These are phyloP conservation scores for Sarocladium kiliense DNA, from an alignment of 2,329 filamentous ascomycete genomes.

Conservation along the genomic window DNA sequence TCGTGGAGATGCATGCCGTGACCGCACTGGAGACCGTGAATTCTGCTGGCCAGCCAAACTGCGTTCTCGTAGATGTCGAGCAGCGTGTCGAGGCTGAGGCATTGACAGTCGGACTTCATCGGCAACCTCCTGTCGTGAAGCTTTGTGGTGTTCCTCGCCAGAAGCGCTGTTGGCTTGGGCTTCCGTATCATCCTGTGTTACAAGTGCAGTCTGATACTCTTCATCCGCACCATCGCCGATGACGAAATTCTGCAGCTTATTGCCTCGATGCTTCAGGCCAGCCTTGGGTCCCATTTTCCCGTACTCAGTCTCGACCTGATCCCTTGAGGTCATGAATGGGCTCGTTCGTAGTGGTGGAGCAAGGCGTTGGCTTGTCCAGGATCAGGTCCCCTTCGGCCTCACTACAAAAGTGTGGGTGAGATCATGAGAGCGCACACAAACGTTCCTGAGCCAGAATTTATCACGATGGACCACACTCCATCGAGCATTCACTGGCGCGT, in stretches of 20 bases:
- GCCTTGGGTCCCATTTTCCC: not conserved
- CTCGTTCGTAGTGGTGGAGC: not conserved
- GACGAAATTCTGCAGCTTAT: constrained; percentile 5
- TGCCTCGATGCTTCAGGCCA: not conserved
- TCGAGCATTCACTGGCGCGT: no score
- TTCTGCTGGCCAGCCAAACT: not conserved
- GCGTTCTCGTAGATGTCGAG: not conserved
- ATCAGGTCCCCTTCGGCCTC: no score
- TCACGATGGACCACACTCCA: no score
- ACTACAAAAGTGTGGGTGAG: no score
- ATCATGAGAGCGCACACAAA: no score
- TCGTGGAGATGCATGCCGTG: constrained; percentile 1
- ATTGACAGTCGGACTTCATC: constrained; percentile 3
- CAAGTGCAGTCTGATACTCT: constrained; percentile 5
- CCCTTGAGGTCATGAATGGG: not conserved
- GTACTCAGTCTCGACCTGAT: not conserved
- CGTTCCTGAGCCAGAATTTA: no score
- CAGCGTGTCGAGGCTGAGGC: not conserved
- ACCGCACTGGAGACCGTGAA: not conserved
- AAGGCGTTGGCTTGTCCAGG: no score
- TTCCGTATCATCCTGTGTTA: constrained; percentile 1
- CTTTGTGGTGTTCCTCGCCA: not conserved
- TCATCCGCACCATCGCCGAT: not conserved
- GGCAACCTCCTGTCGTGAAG: constrained; percentile 7
- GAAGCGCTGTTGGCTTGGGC: not conserved